phyloP scores from a whole-genome alignment of 2,329 filamentous ascomycete genomes.

The Diplodia intermedia region DNA sequence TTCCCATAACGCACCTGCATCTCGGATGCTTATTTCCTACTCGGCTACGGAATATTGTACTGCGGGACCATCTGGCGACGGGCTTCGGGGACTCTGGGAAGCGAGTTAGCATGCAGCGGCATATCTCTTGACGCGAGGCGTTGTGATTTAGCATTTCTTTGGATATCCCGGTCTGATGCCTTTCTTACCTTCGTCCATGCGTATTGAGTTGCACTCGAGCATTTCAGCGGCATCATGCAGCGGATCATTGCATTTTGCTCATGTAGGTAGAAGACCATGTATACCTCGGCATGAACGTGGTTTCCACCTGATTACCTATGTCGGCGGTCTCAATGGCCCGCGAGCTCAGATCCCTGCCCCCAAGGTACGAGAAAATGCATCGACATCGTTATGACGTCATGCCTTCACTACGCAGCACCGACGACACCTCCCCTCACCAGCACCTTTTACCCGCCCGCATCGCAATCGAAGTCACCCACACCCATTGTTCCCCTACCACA shows the following conservation, averaged over 20 bases:
- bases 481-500: slow-evolving; percentile 1
- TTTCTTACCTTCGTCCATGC: neutral
- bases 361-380: neutral
- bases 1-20: slow-evolving; percentile 9
- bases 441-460: neutral
- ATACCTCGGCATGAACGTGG: neutral
- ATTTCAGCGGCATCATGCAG: slow-evolving; percentile 26
- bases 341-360: slow-evolving; percentile 4
- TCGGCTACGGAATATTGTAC: neutral
- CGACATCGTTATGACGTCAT: slow-evolving; percentile 27
- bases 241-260: neutral
- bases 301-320: slow-evolving; percentile 5
- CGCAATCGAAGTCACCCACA: neutral
- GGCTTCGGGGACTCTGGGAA: slow-evolving; percentile 1
- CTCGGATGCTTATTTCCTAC: neutral
- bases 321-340: slow-evolving; percentile 1
- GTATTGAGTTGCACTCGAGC: slow-evolving; percentile 11
- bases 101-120: slow-evolving; percentile 14
- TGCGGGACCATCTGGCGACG: neutral
- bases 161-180: slow-evolving; percentile 29
- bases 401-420: neutral
- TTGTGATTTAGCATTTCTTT: slow-evolving; percentile 30
- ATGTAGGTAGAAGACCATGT: slow-evolving; percentile 16
- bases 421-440: slow-evolving; percentile 8
- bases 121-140: slow-evolving; percentile 29